These are phyloP conservation scores for Botrytis hyacinthi DNA, from an alignment of 2,329 filamentous ascomycete species.

Conservation along the genomic window DNA sequence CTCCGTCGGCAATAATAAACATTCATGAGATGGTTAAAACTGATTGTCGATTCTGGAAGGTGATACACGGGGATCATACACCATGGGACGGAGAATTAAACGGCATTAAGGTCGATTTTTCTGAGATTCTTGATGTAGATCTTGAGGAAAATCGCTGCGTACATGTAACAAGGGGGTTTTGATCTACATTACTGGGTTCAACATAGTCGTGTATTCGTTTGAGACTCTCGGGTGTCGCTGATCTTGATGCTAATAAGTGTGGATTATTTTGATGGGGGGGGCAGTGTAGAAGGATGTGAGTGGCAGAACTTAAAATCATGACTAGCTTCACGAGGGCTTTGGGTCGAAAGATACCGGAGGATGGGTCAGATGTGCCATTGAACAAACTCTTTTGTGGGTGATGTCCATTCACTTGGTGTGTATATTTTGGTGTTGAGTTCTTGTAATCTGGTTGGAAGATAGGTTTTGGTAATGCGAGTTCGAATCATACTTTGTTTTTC, in stretches of 20 bases:
- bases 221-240: too few relatives aligned
- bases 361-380: neutral
- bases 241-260: neutral
- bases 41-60: neutral
- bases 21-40: neutral
- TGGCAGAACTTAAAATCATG: neutral
- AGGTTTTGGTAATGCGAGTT: neutral
- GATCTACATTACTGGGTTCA: neutral
- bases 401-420: neutral
- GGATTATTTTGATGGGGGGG: too few relatives aligned
- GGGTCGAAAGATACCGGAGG: accelerated
- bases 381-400: neutral
- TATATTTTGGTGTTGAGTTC: neutral
- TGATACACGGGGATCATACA: too few relatives aligned
- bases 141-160: neutral
- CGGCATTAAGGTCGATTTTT: accelerated
- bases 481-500: neutral
- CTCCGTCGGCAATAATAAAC: neutral
- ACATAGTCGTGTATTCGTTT: neutral
- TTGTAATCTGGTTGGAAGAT: too few relatives aligned
- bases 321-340: neutral
- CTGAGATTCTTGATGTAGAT: neutral
- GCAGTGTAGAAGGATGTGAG: neutral
- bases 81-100: neutral
- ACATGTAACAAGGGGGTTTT: neutral